These are phyloP conservation scores for Aureobasidium melanogenum DNA, from an alignment of 2,329 filamentous ascomycete species.

Conservation along the genomic window DNA sequence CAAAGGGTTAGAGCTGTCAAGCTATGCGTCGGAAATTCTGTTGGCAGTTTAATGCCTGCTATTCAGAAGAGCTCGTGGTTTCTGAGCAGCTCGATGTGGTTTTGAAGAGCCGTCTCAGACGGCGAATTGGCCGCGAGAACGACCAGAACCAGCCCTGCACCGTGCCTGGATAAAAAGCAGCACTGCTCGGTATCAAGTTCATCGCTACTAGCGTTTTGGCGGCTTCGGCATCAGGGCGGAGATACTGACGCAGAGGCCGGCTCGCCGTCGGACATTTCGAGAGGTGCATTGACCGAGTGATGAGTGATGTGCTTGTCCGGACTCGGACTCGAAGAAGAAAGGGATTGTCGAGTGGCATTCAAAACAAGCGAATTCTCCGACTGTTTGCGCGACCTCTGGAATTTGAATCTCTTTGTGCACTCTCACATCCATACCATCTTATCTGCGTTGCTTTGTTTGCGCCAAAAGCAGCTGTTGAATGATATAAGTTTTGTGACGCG, in stretches of 20 bases:
- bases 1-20: not conserved
- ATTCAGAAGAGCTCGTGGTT: not conserved
- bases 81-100: not conserved
- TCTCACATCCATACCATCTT: not conserved
- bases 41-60: not conserved
- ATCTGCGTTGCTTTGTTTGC: not conserved
- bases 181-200: not conserved
- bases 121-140: not conserved
- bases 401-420: not conserved
- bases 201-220: not conserved
- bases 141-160: not conserved
- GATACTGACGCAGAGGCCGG: constrained; percentile 4
- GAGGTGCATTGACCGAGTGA: constrained; percentile 1
- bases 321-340: constrained; percentile 7
- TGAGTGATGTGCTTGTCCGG: not conserved
- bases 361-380: constrained; percentile 4
- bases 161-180: not conserved
- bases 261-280: constrained; percentile 2
- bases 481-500: constrained; percentile 5
- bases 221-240: constrained; percentile 3
- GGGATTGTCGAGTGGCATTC: constrained; percentile 6
- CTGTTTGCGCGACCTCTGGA: not conserved
- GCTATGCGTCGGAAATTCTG: not conserved
- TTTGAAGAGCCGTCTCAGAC: not conserved
- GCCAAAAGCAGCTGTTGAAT: constrained; percentile 2